phyloP scores from a whole-genome alignment of 805 yeast species.

The Teunomyces cretensis region DNA sequence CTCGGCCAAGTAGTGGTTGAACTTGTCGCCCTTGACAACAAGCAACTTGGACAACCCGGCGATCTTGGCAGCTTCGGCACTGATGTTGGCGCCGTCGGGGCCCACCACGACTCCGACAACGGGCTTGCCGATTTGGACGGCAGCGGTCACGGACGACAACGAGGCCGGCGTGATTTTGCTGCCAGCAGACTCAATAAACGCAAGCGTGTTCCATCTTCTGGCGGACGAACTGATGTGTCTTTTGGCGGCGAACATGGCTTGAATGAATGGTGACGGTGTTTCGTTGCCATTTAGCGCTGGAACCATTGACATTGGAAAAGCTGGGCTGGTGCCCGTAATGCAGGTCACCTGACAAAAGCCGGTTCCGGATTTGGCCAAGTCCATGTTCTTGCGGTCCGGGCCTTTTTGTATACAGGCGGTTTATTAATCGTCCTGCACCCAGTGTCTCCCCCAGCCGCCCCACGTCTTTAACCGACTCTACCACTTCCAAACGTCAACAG shows the following conservation, averaged over 20 bases:
- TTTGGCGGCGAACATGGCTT: constrained; percentile 11
- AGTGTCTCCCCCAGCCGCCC: too few species aligned
- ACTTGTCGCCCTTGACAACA: constrained; percentile 56
- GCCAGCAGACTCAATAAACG: constrained; percentile 63
- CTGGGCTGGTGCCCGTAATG: neutral
- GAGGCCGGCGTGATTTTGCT: constrained; percentile 63
- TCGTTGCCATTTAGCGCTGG: too few species aligned
- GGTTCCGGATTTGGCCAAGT: neutral
- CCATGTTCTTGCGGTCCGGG: neutral
- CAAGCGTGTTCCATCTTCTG: constrained; percentile 52
- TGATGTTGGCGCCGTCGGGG: constrained; percentile 48
- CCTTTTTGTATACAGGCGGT: neutral
- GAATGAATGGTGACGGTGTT: too few species aligned
- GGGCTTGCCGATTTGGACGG: constrained; percentile 71
- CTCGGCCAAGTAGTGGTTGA: constrained; percentile 78
- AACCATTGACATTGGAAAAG: too few species aligned
- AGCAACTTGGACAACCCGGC: constrained; percentile 55
- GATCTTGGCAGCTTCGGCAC: constrained; percentile 50
- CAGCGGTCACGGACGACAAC: constrained; percentile 74
- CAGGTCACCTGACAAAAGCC: constrained; percentile 1
- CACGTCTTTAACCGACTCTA: too few species aligned
- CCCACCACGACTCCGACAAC: constrained; percentile 80
- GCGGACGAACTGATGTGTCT: constrained; percentile 49
- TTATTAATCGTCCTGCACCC: constrained; percentile 1
- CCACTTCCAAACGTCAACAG: too few species aligned